Conservation (phyloP, 257 asterid species). For the Leptodermis oblonga region DNA sequence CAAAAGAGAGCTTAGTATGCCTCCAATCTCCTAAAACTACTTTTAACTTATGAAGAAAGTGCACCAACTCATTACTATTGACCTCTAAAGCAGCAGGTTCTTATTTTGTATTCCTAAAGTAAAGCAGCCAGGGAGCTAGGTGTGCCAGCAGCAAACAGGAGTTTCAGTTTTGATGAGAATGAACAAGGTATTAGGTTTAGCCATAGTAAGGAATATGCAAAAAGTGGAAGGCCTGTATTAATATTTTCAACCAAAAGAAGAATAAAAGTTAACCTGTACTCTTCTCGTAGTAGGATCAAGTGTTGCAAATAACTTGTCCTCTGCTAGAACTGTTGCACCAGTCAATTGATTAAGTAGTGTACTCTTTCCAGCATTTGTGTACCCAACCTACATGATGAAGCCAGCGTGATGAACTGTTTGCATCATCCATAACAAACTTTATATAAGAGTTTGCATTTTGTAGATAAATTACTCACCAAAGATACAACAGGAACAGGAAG, state of each 20-base stretch:
- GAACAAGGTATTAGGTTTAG: not conserved
- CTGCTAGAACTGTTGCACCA: constrained; percentile 94
- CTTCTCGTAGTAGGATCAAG: constrained; percentile 99
- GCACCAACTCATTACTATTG: not conserved
- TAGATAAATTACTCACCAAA: constrained; percentile 50
- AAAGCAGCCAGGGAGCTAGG: too few relatives aligned
- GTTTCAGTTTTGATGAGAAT: not conserved
- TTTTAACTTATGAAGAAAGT: not conserved
- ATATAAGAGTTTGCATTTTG: not conserved
- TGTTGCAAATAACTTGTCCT: constrained; percentile 88
- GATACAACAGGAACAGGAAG: constrained; percentile 96
- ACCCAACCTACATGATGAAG: constrained; percentile 69
- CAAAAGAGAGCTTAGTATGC: not conserved
- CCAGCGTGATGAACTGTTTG: not conserved
- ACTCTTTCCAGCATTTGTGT: constrained; percentile 98
- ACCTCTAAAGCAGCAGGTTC: not conserved
- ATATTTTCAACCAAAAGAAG: not conserved
- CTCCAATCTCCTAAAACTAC: not conserved
- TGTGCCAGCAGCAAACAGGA: not conserved
- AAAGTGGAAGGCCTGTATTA: constrained; percentile 1
- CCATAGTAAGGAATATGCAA: not conserved
- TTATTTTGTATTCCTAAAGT: not conserved
- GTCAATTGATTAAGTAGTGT: constrained; percentile 81
- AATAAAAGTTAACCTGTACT: constrained; percentile 52
- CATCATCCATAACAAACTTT: not conserved